These are phyloP conservation scores for Bathelium albidoporum DNA, from an alignment of 495 filamentous ascomycete genomes.

Conservation along the genomic window DNA sequence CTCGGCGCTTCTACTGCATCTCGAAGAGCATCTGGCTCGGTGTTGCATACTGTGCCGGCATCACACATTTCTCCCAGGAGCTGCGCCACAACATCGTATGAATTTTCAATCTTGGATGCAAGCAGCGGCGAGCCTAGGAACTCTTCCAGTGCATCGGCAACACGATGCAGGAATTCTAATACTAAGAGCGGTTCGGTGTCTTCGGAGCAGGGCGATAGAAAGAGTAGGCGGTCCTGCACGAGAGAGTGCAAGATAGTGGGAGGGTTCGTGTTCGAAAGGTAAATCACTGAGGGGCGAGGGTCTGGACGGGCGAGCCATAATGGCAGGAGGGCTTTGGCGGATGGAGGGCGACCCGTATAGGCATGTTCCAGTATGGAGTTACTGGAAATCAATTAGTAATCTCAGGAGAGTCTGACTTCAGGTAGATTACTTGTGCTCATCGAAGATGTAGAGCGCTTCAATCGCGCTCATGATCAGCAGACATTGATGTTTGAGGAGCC, in stretches of 20 bases:
- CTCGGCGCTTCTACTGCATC: constrained; percentile 87
- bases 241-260: constrained; percentile 87
- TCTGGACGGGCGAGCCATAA: constrained; percentile 77
- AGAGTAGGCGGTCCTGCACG: constrained; percentile 73
- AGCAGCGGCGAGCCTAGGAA: constrained; percentile 86
- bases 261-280: constrained; percentile 68
- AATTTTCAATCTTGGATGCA: constrained; percentile 71
- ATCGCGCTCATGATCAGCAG: constrained; percentile 48
- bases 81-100: constrained; percentile 92
- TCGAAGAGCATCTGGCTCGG: constrained; percentile 84
- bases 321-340: constrained; percentile 63
- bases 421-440: constrained; percentile 70
- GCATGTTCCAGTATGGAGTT: constrained; percentile 56
- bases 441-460: constrained; percentile 92
- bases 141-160: constrained; percentile 89
- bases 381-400: constrained; percentile 28
- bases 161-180: constrained; percentile 88
- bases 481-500: not conserved
- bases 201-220: constrained; percentile 69
- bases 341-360: constrained; percentile 65
- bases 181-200: constrained; percentile 91
- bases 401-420: constrained; percentile 5
- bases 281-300: constrained; percentile 78
- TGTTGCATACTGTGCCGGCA: constrained; percentile 78
- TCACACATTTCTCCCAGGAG: constrained; percentile 94